Conservation (phyloP, 1,284 basidiomycete species). For the Cutaneotrichosporon sp. region DNA sequence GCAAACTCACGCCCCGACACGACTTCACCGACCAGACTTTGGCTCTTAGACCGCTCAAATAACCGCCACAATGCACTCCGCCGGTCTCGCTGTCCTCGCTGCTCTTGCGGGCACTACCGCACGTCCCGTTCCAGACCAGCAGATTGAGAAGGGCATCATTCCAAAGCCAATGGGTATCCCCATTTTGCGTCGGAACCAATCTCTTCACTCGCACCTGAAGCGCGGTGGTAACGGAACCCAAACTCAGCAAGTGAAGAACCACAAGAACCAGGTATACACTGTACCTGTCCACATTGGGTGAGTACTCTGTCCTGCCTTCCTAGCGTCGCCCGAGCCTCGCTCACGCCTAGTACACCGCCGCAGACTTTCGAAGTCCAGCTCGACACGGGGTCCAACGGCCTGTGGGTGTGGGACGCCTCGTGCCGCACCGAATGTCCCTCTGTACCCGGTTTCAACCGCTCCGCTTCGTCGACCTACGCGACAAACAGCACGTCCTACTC, state of each 20-base stretch:
- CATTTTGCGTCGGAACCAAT: too few relatives aligned
- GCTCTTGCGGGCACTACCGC: too few relatives aligned
- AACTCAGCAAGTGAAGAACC: background rate
- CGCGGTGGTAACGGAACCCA: too few relatives aligned
- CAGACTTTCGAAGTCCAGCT: constrained; percentile 56
- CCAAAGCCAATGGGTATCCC: too few relatives aligned
- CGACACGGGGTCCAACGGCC: constrained; percentile 57
- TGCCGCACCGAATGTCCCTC: constrained; percentile 7
- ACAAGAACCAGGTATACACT: background rate
- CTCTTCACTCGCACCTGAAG: too few relatives aligned
- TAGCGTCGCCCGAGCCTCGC: background rate
- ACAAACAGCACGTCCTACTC: constrained; percentile 32
- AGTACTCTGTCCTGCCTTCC: background rate
- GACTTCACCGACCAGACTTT: too few relatives aligned
- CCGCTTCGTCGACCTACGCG: constrained; percentile 13
- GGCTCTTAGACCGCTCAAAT: too few relatives aligned
- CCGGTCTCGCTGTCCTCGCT: too few relatives aligned
- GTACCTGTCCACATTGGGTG: background rate
- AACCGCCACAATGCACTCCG: too few relatives aligned
- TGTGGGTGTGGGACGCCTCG: constrained; percentile 42
- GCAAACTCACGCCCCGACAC: too few relatives aligned
- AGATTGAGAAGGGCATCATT: too few relatives aligned
- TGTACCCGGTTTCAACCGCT: constrained; percentile 10
- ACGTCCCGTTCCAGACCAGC: too few relatives aligned
- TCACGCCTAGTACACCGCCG: constrained; percentile 36